phyloP scores from a whole-genome alignment of 2,329 filamentous ascomycete genomes.

The Stenocarpella maydis region DNA sequence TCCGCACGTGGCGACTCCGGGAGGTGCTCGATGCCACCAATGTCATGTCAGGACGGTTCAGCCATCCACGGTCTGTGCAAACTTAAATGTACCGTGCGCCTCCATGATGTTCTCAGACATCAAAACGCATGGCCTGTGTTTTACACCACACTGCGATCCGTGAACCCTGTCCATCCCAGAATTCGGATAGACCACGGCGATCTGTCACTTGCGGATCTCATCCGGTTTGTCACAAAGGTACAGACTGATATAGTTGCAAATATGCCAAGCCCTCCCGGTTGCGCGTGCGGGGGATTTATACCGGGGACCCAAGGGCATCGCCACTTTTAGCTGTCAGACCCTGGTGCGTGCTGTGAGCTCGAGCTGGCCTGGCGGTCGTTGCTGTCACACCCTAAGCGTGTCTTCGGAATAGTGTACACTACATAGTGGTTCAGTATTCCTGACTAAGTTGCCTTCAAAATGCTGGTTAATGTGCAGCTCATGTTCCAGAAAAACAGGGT shows the following conservation, averaged over 20 bases:
- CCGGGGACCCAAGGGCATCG: no score
- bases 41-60: slow-evolving; percentile 3
- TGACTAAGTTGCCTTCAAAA: slow-evolving; percentile 6
- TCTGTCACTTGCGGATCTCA: background rate
- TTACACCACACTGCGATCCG: background rate
- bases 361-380: no score
- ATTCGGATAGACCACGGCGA: background rate
- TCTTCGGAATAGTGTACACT: background rate
- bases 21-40: no score
- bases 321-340: background rate
- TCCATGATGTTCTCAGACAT: no score
- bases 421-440: background rate
- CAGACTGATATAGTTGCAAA: background rate
- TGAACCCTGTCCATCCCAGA: background rate
- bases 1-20: background rate
- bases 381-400: background rate
- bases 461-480: background rate
- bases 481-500: slow-evolving; percentile 15
- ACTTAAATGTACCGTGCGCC: no score
- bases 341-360: background rate
- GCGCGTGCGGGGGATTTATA: background rate
- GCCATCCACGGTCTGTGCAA: slow-evolving; percentile 6
- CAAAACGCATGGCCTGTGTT: slow-evolving; percentile 8
- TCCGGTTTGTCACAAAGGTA: slow-evolving; percentile 1
- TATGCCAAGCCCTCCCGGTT: background rate